Evolutionary conservation across 1,139 yeast species (phyloP), one percentile per base, ranked within the genome.

Genomic region (Candida tropicalis): DNA sequence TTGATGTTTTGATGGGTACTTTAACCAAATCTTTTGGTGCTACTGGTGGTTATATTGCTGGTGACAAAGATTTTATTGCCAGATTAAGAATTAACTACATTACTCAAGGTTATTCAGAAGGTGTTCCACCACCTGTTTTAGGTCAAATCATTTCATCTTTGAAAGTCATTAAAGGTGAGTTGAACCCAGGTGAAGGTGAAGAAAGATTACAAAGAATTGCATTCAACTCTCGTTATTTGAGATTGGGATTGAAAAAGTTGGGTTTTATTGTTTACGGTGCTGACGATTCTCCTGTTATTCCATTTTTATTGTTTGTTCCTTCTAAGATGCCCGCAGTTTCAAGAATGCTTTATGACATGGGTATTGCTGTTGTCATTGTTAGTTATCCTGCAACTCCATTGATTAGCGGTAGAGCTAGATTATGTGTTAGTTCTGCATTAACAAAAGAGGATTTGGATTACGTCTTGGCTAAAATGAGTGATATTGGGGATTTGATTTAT

Each of bases 361-460:
- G 87, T 44, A 84, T 93, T 49, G 99, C 99, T 5, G 93, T 93
- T 41, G 99, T 95, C 36, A 84, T 93, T 55, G 98, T 91, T 38
- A 97, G 98, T 23, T 93, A 93, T 61, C 99, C 99, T 8, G 99
- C 99, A 1, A 91, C 99, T 1, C 97, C 97, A 24, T 75, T 93
- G 52, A 84, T 88, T 28, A 81, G 91, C 42, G 88, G 96, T 9
- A 82, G 99, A 68, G 91, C 89, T 20, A 82, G 99, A 63, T 80
- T 93, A 57, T 93, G 99, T 73, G 86, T 95, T 52, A 86, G 96
- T 47, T 75, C 98, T 0, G 88, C 98, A 1, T 76, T 95, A 56
- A 93, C 96, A 23, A 93, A 93, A 66, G 95, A 87, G 56, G 99
- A 93, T 64, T 79, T 91, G 58, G 99, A 93, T 65, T 77, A 81